Evolutionary conservation across 2,329 filamentous ascomycete genomes (phyloP), one percentile per base, ranked within the genome.

Genomic region (Fusarium coffeatum): DNA sequence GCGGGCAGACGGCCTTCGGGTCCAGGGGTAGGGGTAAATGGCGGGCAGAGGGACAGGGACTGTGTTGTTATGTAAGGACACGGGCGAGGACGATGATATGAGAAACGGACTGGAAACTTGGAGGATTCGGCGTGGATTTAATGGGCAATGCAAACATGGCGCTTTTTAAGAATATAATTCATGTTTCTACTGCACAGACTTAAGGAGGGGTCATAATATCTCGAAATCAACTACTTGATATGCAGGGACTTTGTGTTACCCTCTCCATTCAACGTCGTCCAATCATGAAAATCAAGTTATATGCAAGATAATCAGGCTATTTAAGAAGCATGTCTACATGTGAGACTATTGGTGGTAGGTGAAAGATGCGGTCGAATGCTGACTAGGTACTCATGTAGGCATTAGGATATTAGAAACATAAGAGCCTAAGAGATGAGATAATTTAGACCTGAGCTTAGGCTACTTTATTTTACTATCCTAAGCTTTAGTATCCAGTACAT

Each of bases 1-100:
- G 71, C 73, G 25, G 69, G 65, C 30, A 76, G 71, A 76, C 65
- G 65, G 20, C 72, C 68, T 27, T 60, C 73, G 9, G 74, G 64
- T 15, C 58, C 77, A n/a, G 63, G 66, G 22, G 62, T 57, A 40
- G 49, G 60, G 42, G 28, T 43, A 42, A 64, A 57, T 57, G 23
- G 59, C 43, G 49, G 37, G 22, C 68, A 71, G 59, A 48, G 48
- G 41, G 59, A 73, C 13, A 56, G 66, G 59, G 64, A 77, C 16
- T 61, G 55, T 22, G 23, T 63, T 46, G 68, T 72, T 41, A 69
- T 71, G 68, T 71, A 37, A 66, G n/a, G 54, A 37, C 18, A 37
- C 10, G 30, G 10, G 18, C 23, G 11, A 23, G 22, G 41, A 64
- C 25, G 47, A 64, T 43, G 34, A 27, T 53, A 53, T 46, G 53